Evolutionary conservation across 352 stramenopile genomes (phyloP).

Genomic region (Pythium rishiriense): DNA sequence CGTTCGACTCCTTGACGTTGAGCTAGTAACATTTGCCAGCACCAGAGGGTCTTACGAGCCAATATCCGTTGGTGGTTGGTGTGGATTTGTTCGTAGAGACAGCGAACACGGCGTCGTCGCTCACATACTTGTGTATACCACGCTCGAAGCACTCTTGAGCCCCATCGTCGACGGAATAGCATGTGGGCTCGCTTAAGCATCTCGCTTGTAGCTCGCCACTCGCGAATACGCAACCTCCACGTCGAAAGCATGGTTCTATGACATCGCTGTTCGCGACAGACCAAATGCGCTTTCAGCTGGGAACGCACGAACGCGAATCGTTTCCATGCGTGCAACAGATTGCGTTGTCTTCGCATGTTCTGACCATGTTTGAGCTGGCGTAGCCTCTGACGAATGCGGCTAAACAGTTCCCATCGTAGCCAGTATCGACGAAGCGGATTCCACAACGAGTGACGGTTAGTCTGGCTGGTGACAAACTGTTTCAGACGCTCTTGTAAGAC

Average conservation of each 20-base stretch:
- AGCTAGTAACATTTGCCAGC: not conserved
- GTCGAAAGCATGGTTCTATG: not conserved
- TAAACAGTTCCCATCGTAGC: slow-evolving; percentile 20
- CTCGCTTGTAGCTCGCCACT: not conserved
- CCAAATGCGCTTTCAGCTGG: not conserved
- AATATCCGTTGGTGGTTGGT: not conserved
- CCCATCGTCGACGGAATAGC: not conserved
- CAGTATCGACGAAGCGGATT: slow-evolving; percentile 17
- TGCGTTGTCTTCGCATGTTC: not conserved
- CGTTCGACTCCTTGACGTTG: not conserved
- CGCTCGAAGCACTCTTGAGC: not conserved
- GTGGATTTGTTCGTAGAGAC: not conserved
- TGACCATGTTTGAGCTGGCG: not conserved
- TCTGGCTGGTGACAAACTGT: not conserved
- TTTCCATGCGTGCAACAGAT: slow-evolving; percentile 5
- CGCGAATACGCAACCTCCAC: not conserved
- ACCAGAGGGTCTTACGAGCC: not conserved
- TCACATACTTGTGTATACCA: not conserved
- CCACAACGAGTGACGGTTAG: slow-evolving; percentile 7
- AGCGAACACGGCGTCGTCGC: not conserved
- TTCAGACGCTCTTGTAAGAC: not conserved
- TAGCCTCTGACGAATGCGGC: not conserved
- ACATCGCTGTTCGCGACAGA: not conserved
- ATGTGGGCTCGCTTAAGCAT: not conserved
- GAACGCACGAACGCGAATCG: not conserved